Percentiles rank a stretch among this genome's conserved stretches.
Evolutionary conservation across 108 stramenopile species (phyloP).

Genomic region (Cyclostephanos tholiformis): DNA sequence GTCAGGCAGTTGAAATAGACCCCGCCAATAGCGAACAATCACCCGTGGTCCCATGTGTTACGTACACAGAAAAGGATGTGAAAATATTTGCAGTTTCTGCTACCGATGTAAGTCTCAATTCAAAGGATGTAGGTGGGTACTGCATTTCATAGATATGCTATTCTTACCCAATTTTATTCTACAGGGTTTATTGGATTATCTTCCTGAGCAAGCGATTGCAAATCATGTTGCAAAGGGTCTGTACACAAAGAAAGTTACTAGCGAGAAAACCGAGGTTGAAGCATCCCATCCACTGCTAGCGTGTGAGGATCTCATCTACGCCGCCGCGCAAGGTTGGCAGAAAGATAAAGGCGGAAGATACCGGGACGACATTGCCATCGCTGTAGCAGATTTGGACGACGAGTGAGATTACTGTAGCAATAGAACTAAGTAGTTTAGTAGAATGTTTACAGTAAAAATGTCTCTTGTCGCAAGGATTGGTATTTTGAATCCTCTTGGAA

Average conservation of each 20-base stretch:
- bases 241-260: slow-evolving; percentile 24
- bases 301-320: slow-evolving; percentile 65
- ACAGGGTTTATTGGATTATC: slow-evolving; percentile 77
- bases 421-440: neutral
- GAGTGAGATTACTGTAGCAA: neutral
- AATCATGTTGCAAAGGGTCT: slow-evolving; percentile 60
- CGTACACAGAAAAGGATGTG: slow-evolving; percentile 56
- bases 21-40: slow-evolving; percentile 44
- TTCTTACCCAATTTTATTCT: neutral
- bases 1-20: slow-evolving; percentile 33
- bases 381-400: slow-evolving; percentile 48
- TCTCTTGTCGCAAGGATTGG: slow-evolving; percentile 16
- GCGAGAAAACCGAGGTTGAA: neutral
- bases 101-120: slow-evolving; percentile 51
- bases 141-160: neutral
- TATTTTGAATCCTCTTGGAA: slow-evolving; percentile 30
- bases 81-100: slow-evolving; percentile 75
- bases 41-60: slow-evolving; percentile 17
- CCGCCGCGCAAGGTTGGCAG: slow-evolving; percentile 79
- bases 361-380: slow-evolving; percentile 86
- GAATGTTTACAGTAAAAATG: slow-evolving; percentile 32
- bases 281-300: slow-evolving; percentile 62
- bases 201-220: slow-evolving; percentile 59
- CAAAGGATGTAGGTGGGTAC: too few species aligned
- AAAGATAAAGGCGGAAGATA: slow-evolving; percentile 63